phyloP scores from a whole-genome alignment of 148 eudicot species.

The Camellia japonica region DNA sequence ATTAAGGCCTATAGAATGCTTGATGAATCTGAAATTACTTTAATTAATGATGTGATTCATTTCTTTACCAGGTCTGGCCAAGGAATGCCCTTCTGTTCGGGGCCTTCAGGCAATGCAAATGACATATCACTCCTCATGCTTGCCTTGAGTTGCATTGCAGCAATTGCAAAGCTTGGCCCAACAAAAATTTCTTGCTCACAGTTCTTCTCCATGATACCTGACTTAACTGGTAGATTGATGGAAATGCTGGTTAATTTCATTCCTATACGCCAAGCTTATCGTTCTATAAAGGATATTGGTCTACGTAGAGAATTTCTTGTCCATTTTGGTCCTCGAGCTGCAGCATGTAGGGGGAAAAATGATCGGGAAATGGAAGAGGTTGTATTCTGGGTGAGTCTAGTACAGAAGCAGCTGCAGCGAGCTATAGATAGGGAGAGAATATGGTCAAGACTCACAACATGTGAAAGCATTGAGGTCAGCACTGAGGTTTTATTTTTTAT shows the following conservation, averaged over 20 bases:
- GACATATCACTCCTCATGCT: slow-evolving; percentile 74
- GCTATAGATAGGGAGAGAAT: slow-evolving; percentile 89
- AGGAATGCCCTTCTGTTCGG: slow-evolving; percentile 32
- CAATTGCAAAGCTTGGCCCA: slow-evolving; percentile 81
- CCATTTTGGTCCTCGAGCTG: slow-evolving; percentile 94
- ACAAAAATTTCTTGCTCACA: slow-evolving; percentile 85
- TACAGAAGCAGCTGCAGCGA: slow-evolving; percentile 83
- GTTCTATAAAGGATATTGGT: slow-evolving; percentile 71
- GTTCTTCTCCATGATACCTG: slow-evolving; percentile 79
- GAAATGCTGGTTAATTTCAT: slow-evolving; percentile 69
- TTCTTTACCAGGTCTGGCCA: slow-evolving; percentile 53
- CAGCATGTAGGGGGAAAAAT: slow-evolving; percentile 57
- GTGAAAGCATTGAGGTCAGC: slow-evolving; percentile 92
- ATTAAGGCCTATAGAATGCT: slow-evolving; percentile 4
- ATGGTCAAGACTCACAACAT: slow-evolving; percentile 95
- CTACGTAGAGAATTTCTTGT: slow-evolving; percentile 77
- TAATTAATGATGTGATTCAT: slow-evolving; percentile 10
- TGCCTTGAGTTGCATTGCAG: slow-evolving; percentile 71
- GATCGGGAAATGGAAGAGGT: slow-evolving; percentile 75
- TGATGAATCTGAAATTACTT: neutral
- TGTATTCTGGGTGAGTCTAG: slow-evolving; percentile 80
- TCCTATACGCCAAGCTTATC: slow-evolving; percentile 74
- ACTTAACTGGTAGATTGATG: slow-evolving; percentile 78
- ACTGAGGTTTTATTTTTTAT: neutral
- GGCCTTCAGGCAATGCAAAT: slow-evolving; percentile 37